Percentiles rank a stretch among this genome's conserved stretches.
Conservation (phyloP, 225 moss, liverwort and hornwort species). For the Lunularia cruciata region DNA sequence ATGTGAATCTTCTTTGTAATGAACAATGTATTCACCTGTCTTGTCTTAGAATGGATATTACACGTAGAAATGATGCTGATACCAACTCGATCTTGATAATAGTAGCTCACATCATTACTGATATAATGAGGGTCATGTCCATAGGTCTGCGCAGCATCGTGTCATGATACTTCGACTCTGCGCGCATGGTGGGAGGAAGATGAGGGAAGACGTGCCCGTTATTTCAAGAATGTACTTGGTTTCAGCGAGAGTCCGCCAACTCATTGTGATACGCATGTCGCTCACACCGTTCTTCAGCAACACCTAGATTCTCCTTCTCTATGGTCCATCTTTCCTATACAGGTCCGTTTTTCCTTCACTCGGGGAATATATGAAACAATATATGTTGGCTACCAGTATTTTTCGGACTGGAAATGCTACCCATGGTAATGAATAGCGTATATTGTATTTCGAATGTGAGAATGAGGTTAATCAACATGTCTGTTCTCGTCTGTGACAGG, state of each 20-base stretch:
- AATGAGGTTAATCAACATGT: no score
- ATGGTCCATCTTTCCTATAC: constrained; percentile 82
- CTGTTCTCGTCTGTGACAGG: constrained; percentile 54
- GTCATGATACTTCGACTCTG: constrained; percentile 87
- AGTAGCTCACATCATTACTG: no score
- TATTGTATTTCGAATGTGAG: neutral
- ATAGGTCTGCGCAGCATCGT: constrained; percentile 81
- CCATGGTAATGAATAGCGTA: no score
- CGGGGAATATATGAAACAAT: no score
- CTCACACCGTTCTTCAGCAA: constrained; percentile 73
- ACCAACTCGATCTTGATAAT: no score
- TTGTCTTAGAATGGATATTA: no score
- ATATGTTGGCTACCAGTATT: no score
- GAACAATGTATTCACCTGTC: no score
- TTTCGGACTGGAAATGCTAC: no score
- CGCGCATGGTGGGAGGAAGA: constrained; percentile 98
- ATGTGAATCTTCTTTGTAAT: no score
- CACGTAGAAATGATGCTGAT: no score
- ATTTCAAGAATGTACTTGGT: constrained; percentile 56
- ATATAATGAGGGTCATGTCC: no score
- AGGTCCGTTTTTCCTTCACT: constrained; percentile 33
- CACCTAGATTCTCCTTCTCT: constrained; percentile 85
- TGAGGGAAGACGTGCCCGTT: constrained; percentile 63
- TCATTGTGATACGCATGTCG: constrained; percentile 59
- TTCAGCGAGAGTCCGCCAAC: constrained; percentile 55